Base-by-base conservation (phyloP, 2,329 filamentous ascomycete genomes). In the Fusarium staphyleae region DNA sequence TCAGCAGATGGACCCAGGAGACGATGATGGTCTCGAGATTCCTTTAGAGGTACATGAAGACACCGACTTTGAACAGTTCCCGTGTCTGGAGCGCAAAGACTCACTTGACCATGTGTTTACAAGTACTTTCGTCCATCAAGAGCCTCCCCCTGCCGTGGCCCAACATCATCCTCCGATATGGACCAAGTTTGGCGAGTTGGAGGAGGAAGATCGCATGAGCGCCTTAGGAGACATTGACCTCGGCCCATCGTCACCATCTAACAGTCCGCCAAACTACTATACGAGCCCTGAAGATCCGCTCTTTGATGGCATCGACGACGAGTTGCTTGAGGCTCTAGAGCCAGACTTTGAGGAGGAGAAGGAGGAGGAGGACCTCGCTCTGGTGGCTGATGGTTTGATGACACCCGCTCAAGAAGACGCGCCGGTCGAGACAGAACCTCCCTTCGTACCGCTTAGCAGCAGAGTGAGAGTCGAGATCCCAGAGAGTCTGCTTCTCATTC, bases 381-480 rank as follows among this genome's bases (percentile, higher is more conserved):
- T 34, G 6, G 33, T 8, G 32, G 7, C 32, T 6, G 39, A 47
- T 4, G 33, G 22, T 6, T 14, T 41, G 32, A 24, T n/a, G 36
- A 52, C 44, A 32, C 35, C 51, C 13, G 22, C 46, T 24, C 43
- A 60, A 2, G 16, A 39, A 15, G n/a, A 34, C 13, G 26, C 28
- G 1, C 19, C 16, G 12, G 6, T 30, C 19, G 18, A 48, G 10
- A 28, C 37, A n/a, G 15, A 49, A 35, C 35, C 36, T 2, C 15
- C 14, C 2, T 39, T 41, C 8, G n/a, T 30, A 15, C 33, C 42
- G 8, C 15, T 39, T 13, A 57, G 48, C 18, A 43, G 13, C 8
- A 41, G 44, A 3, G n/a, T 68, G 16, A 55, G 42, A 14, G 65
- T 73, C 18, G 65, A 67, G n/a, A 24, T 73, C 2, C 70, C 69